These are phyloP conservation scores for Ophiostoma quercus DNA, from an alignment of 2,329 filamentous ascomycete genomes.

Conservation along the genomic window DNA sequence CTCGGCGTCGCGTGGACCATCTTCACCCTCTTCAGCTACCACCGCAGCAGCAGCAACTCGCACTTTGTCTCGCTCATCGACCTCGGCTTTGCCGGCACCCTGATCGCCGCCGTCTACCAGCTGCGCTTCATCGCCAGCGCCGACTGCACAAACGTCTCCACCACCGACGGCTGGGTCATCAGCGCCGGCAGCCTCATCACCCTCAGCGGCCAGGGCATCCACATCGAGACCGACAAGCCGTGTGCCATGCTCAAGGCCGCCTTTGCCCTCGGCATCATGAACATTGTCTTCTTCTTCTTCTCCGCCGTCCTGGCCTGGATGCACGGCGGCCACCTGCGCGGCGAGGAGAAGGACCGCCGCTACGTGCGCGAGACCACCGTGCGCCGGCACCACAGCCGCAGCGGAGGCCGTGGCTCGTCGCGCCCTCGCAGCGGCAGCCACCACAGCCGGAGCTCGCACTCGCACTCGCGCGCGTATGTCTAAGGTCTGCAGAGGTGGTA, in stretches of 20 bases:
- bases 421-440: constrained; percentile 41
- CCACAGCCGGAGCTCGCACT: constrained; percentile 42
- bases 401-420: constrained; percentile 37
- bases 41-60: constrained; percentile 57
- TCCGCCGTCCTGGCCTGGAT: constrained; percentile 65
- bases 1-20: constrained; percentile 59
- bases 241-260: constrained; percentile 89
- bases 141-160: constrained; percentile 60
- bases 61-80: constrained; percentile 57
- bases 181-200: constrained; percentile 58
- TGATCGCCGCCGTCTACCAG: constrained; percentile 58
- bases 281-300: constrained; percentile 71
- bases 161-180: constrained; percentile 47
- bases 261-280: constrained; percentile 89
- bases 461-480: constrained; percentile 49
- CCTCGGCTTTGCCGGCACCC: constrained; percentile 56
- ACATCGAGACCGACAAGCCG: constrained; percentile 61
- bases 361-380: constrained; percentile 45
- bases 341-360: constrained; percentile 44
- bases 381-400: constrained; percentile 37
- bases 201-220: constrained; percentile 48
- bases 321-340: constrained; percentile 44
- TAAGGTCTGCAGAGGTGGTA: constrained; percentile 27
- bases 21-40: constrained; percentile 62
- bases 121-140: constrained; percentile 55